A percentile compares a stretch with the other conserved stretches of the same genome.
Conservation (phyloP, 1,284 basidiomycete species). For the Tausonia pullulans region DNA sequence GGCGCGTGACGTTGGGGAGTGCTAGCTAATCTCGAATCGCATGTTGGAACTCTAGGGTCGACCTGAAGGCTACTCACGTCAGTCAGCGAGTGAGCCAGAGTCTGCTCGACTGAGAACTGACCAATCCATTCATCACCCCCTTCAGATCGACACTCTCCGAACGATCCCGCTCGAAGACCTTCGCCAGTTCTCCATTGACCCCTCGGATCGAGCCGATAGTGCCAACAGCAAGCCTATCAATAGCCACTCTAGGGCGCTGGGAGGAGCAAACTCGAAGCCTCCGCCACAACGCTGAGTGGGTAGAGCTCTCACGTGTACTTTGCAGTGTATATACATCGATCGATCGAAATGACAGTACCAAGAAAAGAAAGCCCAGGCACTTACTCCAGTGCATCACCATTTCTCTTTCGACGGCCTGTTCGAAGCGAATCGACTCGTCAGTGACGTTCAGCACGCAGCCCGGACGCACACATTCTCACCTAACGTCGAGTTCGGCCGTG, state of each 20-base stretch:
- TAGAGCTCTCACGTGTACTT: too few species aligned
- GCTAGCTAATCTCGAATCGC: neutral
- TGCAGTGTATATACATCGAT: too few species aligned
- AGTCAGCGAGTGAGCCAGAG: neutral
- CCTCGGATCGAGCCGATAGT: too few species aligned
- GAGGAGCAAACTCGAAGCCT: too few species aligned
- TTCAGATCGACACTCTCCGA: slow-evolving; percentile 9
- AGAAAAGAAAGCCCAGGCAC: too few species aligned
- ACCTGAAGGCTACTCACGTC: neutral
- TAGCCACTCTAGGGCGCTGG: too few species aligned
- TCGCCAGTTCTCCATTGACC: neutral
- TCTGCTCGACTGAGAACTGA: neutral
- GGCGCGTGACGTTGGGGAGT: neutral
- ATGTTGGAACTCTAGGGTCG: neutral
- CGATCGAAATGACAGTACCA: too few species aligned
- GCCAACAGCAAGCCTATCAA: too few species aligned
- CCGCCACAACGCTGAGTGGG: too few species aligned
- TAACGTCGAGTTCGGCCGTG: slow-evolving; percentile 33
- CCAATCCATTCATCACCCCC: neutral
- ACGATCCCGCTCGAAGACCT: slow-evolving; percentile 4
- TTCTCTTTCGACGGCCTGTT: too few species aligned
- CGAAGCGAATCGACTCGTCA: too few species aligned
- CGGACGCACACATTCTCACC: slow-evolving; percentile 17
- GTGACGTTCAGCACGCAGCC: neutral
- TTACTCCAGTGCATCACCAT: too few species aligned